A percentile compares a stretch with the other conserved stretches of the same genome.
Conservation (phyloP, 768 basidiomycete genomes). For the Trametes elegans region DNA sequence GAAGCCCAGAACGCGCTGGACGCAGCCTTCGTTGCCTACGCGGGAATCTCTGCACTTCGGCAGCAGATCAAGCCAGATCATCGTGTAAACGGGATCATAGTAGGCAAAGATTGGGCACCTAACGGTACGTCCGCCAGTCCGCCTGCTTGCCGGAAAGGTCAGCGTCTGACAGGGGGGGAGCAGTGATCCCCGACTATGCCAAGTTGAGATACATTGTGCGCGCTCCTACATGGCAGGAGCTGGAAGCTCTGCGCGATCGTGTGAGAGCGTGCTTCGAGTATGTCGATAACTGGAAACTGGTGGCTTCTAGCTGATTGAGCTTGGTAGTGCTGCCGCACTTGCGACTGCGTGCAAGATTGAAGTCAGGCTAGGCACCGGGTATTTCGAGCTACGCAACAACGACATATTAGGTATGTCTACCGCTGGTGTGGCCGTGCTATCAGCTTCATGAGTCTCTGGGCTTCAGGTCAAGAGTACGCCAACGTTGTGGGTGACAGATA, state of each 20-base stretch:
- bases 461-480: conserved; percentile 52
- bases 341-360: conserved; percentile 43
- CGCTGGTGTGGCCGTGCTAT: not conserved
- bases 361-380: conserved; percentile 23
- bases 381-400: conserved; percentile 37
- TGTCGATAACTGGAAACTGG: not conserved
- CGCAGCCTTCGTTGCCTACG: conserved; percentile 84
- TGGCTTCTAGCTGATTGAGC: conserved; percentile 5
- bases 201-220: conserved; percentile 72
- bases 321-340: conserved; percentile 57
- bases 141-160: not conserved
- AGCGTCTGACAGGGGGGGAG: not conserved
- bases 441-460: not conserved
- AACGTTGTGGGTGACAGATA: conserved; percentile 45
- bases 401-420: conserved; percentile 25
- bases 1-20: conserved; percentile 87
- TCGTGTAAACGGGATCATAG: conserved; percentile 75
- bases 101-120: conserved; percentile 63
- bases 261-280: conserved; percentile 73
- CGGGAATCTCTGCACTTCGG: conserved; percentile 71
- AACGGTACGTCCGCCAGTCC: conserved; percentile 50
- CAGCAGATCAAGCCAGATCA: conserved; percentile 86
- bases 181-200: conserved; percentile 84
- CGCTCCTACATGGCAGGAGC: conserved; percentile 59
- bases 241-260: conserved; percentile 53